These are phyloP conservation scores for Melastoma candidum DNA, from an alignment of 441 rosid genomes.

Conservation along the genomic window DNA sequence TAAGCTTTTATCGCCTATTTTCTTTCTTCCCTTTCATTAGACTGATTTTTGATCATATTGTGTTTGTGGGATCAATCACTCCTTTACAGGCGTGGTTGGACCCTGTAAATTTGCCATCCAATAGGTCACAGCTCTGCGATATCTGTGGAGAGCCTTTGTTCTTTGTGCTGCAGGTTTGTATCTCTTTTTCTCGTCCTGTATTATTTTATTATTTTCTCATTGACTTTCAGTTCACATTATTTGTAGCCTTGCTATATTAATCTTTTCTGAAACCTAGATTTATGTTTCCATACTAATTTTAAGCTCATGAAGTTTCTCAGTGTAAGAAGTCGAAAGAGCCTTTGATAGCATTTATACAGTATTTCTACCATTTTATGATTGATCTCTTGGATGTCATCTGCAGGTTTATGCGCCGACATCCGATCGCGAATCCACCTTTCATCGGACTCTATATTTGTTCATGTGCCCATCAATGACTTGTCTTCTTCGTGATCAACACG, in stretches of 20 bases:
- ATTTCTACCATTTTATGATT: not conserved
- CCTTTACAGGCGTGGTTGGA: slow-evolving; percentile 72
- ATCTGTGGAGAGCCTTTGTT: slow-evolving; percentile 69
- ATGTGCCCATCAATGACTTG: slow-evolving; percentile 78
- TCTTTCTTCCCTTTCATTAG: not conserved
- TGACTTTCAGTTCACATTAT: not conserved
- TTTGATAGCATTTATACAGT: not conserved
- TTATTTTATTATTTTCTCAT: not conserved
- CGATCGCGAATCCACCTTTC: slow-evolving; percentile 65
- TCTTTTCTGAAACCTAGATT: no score
- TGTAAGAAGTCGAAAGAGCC: not conserved
- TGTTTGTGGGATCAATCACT: not conserved
- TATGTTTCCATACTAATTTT: not conserved
- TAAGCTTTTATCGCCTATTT: not conserved
- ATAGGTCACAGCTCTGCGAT: slow-evolving; percentile 52
- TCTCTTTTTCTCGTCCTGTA: not conserved
- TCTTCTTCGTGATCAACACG: slow-evolving; percentile 83
- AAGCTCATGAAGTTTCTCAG: not conserved
- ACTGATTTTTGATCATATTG: not conserved
- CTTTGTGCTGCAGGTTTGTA: slow-evolving; percentile 63
- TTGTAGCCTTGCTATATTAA: not conserved
- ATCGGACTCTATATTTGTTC: slow-evolving; percentile 65
- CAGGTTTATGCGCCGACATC: slow-evolving; percentile 72
- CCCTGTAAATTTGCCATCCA: slow-evolving; percentile 69
- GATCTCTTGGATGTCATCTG: slow-evolving; percentile 2